Base-by-base conservation (phyloP, 2,329 filamentous ascomycete species). In the Didymellaceae sp. region DNA sequence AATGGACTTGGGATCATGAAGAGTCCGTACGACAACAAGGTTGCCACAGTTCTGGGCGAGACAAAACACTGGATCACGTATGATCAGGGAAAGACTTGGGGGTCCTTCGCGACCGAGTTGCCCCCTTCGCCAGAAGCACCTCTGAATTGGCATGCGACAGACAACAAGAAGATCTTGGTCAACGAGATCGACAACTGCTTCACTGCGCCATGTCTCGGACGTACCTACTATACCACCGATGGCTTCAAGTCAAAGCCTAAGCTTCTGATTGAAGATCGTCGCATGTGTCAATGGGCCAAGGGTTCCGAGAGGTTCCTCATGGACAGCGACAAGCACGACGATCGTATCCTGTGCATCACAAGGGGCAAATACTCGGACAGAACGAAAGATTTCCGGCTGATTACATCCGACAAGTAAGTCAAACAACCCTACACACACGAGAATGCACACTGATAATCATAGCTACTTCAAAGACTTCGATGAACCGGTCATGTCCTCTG, bases 241-340 rank as follows among this genome's bases (percentile, higher is more conserved):
- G 90, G 90, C 58, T 99, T 99, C 77, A 80, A 87, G 58, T 82
- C 82, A 5, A 74, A 81, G 33, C 82, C 85, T 42, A 82, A 88
- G 59, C 74, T 80, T 5, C 80, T 97, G 52, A 82, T 88, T 43
- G 78, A 82, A 32, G 82, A 86, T 59, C 89, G 89, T 2, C 80
- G 84, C 39, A 87, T 88, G 54, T 99, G 94, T 72, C 85, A 87
- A 71, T 99, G 93, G 91, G 93, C 94, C 42, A 90, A 90, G 67
- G 84, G 85, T 11, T 86, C 89, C 10, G 80, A 83, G 5, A 74
- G 86, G 32, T 97, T 99, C 70, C 84, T 83, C 25, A 86, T 86
- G 9, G 87, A 87, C 53, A 75, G 86, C 45, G 63, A 70, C 25
- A 77, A 86, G 42, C 86, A 94, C 66, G 78, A 84, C 42, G 79